Conservation (phyloP, 495 filamentous ascomycete species). For the Neurospora cerealis region DNA sequence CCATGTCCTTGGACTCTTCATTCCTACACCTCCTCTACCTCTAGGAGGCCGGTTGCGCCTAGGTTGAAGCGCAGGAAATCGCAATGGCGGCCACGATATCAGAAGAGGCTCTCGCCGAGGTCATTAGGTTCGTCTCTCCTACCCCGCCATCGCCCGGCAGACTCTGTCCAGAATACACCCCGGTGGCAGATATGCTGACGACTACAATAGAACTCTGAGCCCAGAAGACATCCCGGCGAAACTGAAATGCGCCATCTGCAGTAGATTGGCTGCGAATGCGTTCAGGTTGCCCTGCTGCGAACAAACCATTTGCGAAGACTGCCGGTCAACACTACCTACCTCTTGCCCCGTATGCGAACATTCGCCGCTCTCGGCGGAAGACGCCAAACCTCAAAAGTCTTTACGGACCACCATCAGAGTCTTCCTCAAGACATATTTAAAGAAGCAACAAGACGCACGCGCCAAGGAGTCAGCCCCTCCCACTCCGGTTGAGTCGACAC, state of each 20-base stretch:
- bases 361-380: slow-evolving; percentile 68
- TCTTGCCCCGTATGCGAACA: slow-evolving; percentile 92
- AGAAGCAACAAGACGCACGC: slow-evolving; percentile 57
- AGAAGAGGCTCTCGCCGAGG: slow-evolving; percentile 20
- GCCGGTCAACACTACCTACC: slow-evolving; percentile 65
- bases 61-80: slow-evolving; percentile 4
- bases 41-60: slow-evolving; percentile 5
- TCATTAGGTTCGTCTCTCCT: slow-evolving; percentile 26
- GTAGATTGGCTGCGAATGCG: slow-evolving; percentile 80
- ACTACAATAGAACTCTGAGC: slow-evolving; percentile 53
- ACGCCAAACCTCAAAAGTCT: slow-evolving; percentile 81
- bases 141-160: neutral
- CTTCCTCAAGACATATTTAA: slow-evolving; percentile 78
- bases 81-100: slow-evolving; percentile 16
- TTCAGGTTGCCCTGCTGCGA: slow-evolving; percentile 92
- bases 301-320: slow-evolving; percentile 83
- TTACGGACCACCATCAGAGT: slow-evolving; percentile 82
- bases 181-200: slow-evolving; percentile 11
- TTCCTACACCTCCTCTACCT: neutral
- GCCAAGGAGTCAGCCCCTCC: slow-evolving; percentile 42
- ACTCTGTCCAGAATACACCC: neutral
- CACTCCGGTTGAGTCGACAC: slow-evolving; percentile 31
- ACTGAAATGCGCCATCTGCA: slow-evolving; percentile 88
- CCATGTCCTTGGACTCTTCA: neutral
- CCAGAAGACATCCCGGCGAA: slow-evolving; percentile 88